Evolutionary conservation across 129 eudicot genomes (phyloP).

Genomic region (Artemisia tridentata): DNA sequence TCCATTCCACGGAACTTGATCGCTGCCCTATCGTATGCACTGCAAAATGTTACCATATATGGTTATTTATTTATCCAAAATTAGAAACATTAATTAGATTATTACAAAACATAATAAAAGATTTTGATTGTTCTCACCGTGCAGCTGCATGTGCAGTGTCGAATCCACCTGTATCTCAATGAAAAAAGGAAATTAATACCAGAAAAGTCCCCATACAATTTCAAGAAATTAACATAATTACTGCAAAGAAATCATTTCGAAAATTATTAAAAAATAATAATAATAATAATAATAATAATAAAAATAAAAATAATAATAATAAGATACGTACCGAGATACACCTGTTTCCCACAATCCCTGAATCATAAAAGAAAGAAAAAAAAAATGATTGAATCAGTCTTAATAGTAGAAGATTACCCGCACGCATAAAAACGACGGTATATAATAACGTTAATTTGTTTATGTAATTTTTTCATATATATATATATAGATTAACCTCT

Average conservation of each 20-base stretch:
- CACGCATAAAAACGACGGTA: too few species aligned
- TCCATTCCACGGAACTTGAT: conserved; percentile 89
- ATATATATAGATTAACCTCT: too few species aligned
- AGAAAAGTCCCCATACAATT: neutral
- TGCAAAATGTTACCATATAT: conserved; percentile 20
- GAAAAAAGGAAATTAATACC: conserved; percentile 4
- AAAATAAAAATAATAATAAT: neutral
- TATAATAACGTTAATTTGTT: too few species aligned
- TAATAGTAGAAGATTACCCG: too few species aligned
- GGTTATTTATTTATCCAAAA: neutral
- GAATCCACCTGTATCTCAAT: conserved; percentile 66
- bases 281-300: neutral
- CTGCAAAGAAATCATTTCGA: neutral
- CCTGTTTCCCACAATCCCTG: conserved; percentile 99
- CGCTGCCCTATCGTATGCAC: conserved; percentile 95
- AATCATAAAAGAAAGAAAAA: conserved; percentile 12
- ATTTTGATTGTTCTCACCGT: conserved; percentile 51
- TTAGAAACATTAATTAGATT: neutral
- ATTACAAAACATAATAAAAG: neutral
- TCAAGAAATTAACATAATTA: conserved; percentile 9
- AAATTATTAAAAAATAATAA: neutral
- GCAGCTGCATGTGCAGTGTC: conserved; percentile 98
- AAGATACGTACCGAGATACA: conserved; percentile 70
- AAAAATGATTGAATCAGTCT: neutral
- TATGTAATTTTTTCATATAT: too few species aligned